These are phyloP conservation scores for Arabidopsis lyrata DNA, from an alignment of 441 rosid species.

Conservation along the genomic window DNA sequence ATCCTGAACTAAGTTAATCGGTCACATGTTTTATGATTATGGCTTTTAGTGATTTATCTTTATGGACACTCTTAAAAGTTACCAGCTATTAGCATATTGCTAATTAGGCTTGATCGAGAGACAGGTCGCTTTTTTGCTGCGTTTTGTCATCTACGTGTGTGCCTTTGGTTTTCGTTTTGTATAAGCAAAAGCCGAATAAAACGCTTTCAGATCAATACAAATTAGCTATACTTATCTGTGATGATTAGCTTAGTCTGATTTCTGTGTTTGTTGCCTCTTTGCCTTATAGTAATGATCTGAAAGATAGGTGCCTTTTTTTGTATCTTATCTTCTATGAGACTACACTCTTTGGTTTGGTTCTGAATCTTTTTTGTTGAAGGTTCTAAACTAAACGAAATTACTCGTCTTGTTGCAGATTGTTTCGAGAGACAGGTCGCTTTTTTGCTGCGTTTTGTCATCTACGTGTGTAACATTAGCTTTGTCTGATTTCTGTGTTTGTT, in stretches of 20 bases:
- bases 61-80: not conserved
- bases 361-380: slow-evolving; percentile 9
- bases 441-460: no score
- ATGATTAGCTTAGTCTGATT: not conserved
- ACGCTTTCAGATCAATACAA: not conserved
- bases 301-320: not conserved
- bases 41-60: not conserved
- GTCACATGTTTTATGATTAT: not conserved
- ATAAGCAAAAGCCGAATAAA: not conserved
- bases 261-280: not conserved
- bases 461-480: not conserved
- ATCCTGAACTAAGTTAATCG: not conserved
- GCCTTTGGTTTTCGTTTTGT: not conserved
- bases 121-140: not conserved
- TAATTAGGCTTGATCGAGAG: not conserved
- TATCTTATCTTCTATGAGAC: slow-evolving; percentile 8
- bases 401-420: slow-evolving; percentile 30
- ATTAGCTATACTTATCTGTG: not conserved
- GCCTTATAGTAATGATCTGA: not conserved
- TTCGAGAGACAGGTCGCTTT: no score
- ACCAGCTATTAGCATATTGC: not conserved
- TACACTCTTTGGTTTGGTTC: not conserved
- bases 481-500: not conserved
- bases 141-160: not conserved
- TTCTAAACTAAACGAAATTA: slow-evolving; percentile 1